Evolutionary conservation across 139 green algal species (phyloP), one percentile per base, ranked within the genome.

Genomic region (Tetraselmis chui): DNA sequence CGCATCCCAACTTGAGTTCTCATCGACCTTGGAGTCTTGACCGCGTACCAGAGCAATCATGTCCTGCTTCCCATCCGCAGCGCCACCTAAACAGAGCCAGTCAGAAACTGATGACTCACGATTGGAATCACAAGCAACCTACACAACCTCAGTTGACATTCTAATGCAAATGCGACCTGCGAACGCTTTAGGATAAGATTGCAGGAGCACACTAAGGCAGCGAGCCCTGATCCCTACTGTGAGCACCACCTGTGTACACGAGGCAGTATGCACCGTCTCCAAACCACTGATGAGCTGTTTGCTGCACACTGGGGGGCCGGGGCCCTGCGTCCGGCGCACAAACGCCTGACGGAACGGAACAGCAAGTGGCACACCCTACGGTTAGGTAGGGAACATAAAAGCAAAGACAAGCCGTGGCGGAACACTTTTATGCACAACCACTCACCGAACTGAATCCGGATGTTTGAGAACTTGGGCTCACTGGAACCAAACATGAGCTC

Each of bases 261-360:
- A 84, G 32, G 1, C 24, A 31, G 59, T 84, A 84, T 22, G 27
- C 28, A 2, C 81, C 81, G 29, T 84, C 81, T 1, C 59, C 81
- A 32, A 84, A 84, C 81, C 81, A 84, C 78, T 84, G 81, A 27
- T 84, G 76, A 67, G 45, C 45, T 5, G 45, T 67, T 67, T 67
- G 45, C 18, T 67, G 5, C 30, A 58, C 81, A 26, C 74, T 59
- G 28, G 24, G 32, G 27, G n/a, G 26, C 2, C 79, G 76, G 11
- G 32, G 24, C 81, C 59, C 26, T n/a, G 26, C 23, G 24, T 23
- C 80, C 5, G 45, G 59, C 59, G 23, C 81, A 1, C 31, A 27
- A 18, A 59, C 45, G 11, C 45, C 45, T 67, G 45, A 5, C 5
- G 18, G 45, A 67, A n/a, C n/a, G n/a, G n/a, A n/a, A n/a, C n/a